Evolutionary conservation across 2,329 filamentous ascomycete genomes (phyloP).

Genomic region (Alternaria conjuncta): DNA sequence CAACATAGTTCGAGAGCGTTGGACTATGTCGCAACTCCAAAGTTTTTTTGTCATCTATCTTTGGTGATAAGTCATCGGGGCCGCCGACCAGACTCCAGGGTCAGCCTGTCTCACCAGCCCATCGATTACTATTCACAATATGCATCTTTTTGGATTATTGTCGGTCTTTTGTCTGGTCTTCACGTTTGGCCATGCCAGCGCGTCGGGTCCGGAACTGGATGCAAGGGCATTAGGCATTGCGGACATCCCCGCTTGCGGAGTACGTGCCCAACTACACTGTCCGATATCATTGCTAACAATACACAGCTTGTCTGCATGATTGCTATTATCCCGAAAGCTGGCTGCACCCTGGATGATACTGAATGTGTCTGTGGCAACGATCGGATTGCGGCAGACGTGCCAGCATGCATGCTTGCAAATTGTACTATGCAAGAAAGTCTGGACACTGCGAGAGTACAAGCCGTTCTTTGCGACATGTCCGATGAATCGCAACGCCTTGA

Average conservation of each 20-base stretch:
- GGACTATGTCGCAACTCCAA: neutral
- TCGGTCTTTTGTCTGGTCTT: constrained; percentile 1
- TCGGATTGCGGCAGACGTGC: constrained; percentile 4
- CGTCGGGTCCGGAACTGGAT: neutral
- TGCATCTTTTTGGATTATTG: neutral
- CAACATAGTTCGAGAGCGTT: neutral
- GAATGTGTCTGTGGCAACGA: constrained; percentile 22
- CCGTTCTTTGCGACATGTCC: constrained; percentile 25
- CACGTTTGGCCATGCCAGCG: neutral
- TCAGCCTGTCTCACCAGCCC: neutral
- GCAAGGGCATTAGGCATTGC: constrained; percentile 14
- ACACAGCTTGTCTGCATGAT: constrained; percentile 27
- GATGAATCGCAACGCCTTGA: constrained; percentile 14
- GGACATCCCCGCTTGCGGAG: constrained; percentile 29
- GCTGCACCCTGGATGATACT: constrained; percentile 23
- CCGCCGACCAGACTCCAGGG: neutral
- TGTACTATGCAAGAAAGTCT: constrained; percentile 29
- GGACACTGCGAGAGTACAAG: constrained; percentile 30
- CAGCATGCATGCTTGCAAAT: constrained; percentile 28
- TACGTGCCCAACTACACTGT: constrained; percentile 2
- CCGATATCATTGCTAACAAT: neutral
- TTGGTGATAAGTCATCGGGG: neutral
- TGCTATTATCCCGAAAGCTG: constrained; percentile 13
- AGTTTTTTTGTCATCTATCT: neutral
- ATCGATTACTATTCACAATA: neutral